Conservation (phyloP, 257 asterid species). For the Ehretia macrophylla region DNA sequence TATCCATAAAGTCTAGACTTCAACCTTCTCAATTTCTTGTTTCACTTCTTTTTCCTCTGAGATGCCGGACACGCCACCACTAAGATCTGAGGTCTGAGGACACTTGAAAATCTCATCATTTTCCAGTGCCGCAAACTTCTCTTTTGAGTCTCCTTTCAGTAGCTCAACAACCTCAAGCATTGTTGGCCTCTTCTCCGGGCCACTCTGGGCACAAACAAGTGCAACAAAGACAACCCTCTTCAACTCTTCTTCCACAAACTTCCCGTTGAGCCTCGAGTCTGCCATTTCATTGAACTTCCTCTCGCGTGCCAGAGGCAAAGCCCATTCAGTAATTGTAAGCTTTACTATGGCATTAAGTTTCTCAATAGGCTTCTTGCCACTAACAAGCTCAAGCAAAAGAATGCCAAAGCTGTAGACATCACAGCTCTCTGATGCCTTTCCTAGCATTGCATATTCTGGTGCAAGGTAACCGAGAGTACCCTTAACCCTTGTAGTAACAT, state of each 20-base stretch:
- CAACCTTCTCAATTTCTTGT: constrained; percentile 47
- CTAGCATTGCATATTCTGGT: constrained; percentile 85
- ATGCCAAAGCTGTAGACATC: constrained; percentile 92
- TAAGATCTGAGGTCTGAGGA: constrained; percentile 24
- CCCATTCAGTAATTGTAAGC: constrained; percentile 77
- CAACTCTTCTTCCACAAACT: constrained; percentile 71
- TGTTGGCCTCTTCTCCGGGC: constrained; percentile 75
- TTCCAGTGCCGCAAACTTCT: constrained; percentile 59
- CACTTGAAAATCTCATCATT: constrained; percentile 65
- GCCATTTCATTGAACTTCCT: constrained; percentile 60
- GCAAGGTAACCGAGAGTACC: constrained; percentile 96
- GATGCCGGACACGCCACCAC: constrained; percentile 21
- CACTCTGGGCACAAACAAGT: constrained; percentile 56
- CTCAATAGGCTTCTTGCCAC: constrained; percentile 84
- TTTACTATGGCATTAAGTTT: constrained; percentile 40
- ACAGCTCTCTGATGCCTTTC: constrained; percentile 85
- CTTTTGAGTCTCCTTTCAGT: constrained; percentile 62
- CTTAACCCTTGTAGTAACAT: constrained; percentile 74
- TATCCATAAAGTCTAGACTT: constrained; percentile 1
- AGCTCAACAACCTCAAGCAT: constrained; percentile 73
- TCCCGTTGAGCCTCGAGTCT: constrained; percentile 54
- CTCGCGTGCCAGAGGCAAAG: constrained; percentile 66
- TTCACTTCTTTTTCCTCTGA: constrained; percentile 35
- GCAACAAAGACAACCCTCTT: constrained; percentile 64
- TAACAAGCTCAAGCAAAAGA: constrained; percentile 88